Evolutionary conservation across 2,329 filamentous ascomycete genomes (phyloP).

Genomic region (Fusarium sp.): DNA sequence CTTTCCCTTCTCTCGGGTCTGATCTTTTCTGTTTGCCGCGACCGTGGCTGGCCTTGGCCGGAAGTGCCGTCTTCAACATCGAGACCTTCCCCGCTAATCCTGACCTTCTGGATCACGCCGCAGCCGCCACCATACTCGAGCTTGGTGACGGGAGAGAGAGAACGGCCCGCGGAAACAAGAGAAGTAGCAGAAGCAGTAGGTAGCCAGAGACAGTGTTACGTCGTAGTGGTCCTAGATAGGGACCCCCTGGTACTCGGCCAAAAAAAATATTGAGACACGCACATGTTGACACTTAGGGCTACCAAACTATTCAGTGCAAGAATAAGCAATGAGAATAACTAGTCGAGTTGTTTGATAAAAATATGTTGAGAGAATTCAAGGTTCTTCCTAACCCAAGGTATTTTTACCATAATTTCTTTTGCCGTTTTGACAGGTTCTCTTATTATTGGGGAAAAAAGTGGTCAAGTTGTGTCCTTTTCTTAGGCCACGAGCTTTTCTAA

Average conservation of each 20-base stretch:
- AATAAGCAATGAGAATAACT: neutral
- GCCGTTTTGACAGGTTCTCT: neutral
- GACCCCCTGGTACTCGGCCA: neutral
- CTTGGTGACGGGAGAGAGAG: neutral
- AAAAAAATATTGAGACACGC: neutral
- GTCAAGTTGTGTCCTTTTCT: neutral
- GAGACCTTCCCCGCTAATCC: neutral
- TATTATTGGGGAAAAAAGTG: neutral
- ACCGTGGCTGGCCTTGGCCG: constrained; percentile 2
- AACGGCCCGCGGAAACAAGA: constrained; percentile 14
- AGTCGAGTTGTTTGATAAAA: neutral
- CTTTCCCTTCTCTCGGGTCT: constrained; percentile 16
- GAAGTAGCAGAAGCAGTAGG: constrained; percentile 2
- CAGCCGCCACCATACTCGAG: constrained; percentile 11
- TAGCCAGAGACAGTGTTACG: neutral
- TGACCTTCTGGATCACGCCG: constrained; percentile 12
- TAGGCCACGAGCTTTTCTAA: neutral
- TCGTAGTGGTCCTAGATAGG: neutral
- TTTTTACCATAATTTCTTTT: neutral
- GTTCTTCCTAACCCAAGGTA: neutral
- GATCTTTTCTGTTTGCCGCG: neutral
- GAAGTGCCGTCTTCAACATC: constrained; percentile 16
- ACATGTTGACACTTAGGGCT: neutral
- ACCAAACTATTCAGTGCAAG: neutral
- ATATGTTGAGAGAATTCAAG: neutral